A percentile compares a stretch with the other conserved stretches of the same genome.
These are phyloP conservation scores for Verticillium klebahnii DNA, from an alignment of 2,329 filamentous ascomycete genomes.

Conservation along the genomic window DNA sequence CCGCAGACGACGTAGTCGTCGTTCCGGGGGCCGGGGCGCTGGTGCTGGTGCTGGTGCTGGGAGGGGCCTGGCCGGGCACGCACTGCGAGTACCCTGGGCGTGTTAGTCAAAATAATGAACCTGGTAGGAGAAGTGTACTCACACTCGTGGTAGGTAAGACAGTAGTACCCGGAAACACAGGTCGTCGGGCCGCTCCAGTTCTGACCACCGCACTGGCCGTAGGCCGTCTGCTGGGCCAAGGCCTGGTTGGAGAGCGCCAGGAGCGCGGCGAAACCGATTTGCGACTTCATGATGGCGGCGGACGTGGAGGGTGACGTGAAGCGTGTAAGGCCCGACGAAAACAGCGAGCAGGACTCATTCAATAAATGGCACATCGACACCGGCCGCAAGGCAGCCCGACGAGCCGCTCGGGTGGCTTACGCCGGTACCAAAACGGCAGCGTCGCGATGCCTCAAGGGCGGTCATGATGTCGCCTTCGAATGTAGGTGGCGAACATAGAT, in stretches of 20 bases:
- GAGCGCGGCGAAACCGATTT: constrained; percentile 1
- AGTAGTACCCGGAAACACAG: constrained; percentile 8
- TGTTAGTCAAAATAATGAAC: background rate
- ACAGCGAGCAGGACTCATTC: background rate
- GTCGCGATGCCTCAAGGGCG: background rate
- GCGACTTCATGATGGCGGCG: background rate
- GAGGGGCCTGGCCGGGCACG: constrained; percentile 3
- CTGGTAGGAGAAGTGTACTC: background rate
- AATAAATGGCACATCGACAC: background rate
- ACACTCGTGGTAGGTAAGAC: constrained; percentile 7
- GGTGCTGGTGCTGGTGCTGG: constrained; percentile 3
- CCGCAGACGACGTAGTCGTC: background rate
- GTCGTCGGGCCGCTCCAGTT: constrained; percentile 9
- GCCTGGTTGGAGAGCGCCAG: constrained; percentile 1
- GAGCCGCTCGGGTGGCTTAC: background rate
- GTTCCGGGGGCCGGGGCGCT: background rate
- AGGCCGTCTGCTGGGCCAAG: constrained; percentile 6
- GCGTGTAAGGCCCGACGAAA: background rate
- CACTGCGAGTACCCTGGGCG: constrained; percentile 10
- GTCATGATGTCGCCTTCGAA: background rate
- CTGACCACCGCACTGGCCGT: constrained; percentile 9
- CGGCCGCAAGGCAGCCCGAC: background rate
- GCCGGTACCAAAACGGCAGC: background rate
- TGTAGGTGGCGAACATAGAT: background rate
- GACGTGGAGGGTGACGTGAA: background rate